phyloP scores from a whole-genome alignment of 1,284 basidiomycete species.

The Microstroma glucosiphilum region DNA sequence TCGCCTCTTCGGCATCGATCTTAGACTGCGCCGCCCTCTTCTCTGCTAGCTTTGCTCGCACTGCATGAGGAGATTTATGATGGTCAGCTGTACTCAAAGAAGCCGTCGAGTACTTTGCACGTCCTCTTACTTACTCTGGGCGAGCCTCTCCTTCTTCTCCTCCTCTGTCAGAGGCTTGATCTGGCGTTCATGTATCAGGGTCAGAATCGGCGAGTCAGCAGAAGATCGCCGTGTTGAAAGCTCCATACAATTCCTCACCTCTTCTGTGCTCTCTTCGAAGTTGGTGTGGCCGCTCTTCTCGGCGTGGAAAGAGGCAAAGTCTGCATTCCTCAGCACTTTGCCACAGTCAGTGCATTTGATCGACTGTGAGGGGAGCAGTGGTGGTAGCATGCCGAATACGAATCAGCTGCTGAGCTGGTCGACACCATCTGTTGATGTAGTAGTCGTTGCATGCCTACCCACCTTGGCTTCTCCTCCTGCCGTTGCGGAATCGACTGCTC shows the following conservation, averaged over 20 bases:
- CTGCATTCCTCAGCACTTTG: constrained; percentile 63
- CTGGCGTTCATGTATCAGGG: constrained; percentile 47
- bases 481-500: constrained; percentile 28
- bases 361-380: constrained; percentile 19
- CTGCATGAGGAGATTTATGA: neutral
- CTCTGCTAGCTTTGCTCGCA: constrained; percentile 39
- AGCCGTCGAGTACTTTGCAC: neutral
- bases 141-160: constrained; percentile 76
- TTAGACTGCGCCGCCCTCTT: constrained; percentile 41
- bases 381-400: neutral
- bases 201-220: neutral
- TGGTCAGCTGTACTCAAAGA: constrained; percentile 4
- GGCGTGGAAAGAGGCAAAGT: constrained; percentile 85
- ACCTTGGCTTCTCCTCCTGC: constrained; percentile 34
- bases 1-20: constrained; percentile 34
- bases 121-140: constrained; percentile 54
- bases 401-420: neutral
- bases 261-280: constrained; percentile 90
- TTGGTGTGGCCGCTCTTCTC: constrained; percentile 80
- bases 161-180: constrained; percentile 90
- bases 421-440: too few relatives aligned
- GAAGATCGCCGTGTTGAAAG: too few relatives aligned
- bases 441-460: neutral
- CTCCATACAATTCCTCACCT: constrained; percentile 56
- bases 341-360: constrained; percentile 46